Evolutionary conservation across 176 grass and related monocot genomes (phyloP).

Genomic region (Triticum dicoccoides): DNA sequence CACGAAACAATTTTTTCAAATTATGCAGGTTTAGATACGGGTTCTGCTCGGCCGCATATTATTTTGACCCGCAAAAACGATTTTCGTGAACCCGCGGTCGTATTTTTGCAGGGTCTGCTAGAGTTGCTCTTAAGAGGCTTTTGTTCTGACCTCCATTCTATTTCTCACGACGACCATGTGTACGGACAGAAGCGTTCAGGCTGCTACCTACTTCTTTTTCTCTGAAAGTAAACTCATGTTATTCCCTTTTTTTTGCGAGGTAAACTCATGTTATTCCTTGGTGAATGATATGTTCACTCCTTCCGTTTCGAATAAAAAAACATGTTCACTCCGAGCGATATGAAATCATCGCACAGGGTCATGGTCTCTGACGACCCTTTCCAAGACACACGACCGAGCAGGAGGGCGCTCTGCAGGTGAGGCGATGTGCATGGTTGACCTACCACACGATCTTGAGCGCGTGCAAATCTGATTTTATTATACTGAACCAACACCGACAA

Average conservation of each 20-base stretch:
- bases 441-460: conserved; percentile 4
- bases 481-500: background rate
- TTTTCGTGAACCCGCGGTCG: too few species aligned
- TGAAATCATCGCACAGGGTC: background rate
- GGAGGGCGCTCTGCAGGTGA: background rate
- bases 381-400: background rate
- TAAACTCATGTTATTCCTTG: background rate
- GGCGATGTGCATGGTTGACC: conserved; percentile 7
- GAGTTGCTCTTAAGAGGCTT: too few species aligned
- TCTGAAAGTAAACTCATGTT: background rate
- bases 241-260: too few species aligned
- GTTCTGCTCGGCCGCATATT: too few species aligned
- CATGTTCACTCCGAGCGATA: background rate
- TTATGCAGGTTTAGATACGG: too few species aligned
- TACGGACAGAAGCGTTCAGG: background rate
- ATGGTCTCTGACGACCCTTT: background rate
- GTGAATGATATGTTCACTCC: background rate
- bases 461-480: background rate
- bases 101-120: too few species aligned
- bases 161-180: background rate
- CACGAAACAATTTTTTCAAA: too few species aligned
- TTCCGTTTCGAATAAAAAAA: background rate
- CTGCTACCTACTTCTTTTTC: too few species aligned
- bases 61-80: too few species aligned
- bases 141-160: background rate